Evolutionary conservation across 148 eudicot genomes (phyloP).

Genomic region (Arbutus unedo): DNA sequence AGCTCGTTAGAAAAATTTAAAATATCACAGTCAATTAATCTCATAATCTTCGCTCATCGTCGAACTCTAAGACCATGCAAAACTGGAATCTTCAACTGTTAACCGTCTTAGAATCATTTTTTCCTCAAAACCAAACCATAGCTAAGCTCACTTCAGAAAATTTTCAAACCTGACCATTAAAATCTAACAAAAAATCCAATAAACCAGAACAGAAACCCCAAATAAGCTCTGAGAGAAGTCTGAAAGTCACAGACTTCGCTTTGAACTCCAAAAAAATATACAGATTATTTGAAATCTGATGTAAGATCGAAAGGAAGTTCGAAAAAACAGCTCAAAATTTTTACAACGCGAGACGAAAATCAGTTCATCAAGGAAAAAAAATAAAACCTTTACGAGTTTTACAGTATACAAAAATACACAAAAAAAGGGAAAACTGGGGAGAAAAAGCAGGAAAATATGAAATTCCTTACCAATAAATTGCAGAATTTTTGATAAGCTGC

Average conservation of each 20-base stretch:
- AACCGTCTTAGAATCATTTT: not conserved
- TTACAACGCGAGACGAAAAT: not conserved
- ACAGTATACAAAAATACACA: constrained; percentile 9
- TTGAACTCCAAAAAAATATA: not conserved
- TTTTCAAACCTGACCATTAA: not conserved
- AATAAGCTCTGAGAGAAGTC: not conserved
- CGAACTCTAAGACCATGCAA: too few relatives aligned
- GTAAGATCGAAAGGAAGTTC: constrained; percentile 8
- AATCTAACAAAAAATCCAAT: not conserved
- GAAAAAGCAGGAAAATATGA: not conserved
- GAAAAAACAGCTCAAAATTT: constrained; percentile 10
- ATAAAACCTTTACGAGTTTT: constrained; percentile 1
- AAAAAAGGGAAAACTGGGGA: not conserved
- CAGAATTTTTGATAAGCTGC: constrained; percentile 12
- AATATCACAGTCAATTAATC: not conserved
- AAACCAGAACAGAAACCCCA: not conserved
- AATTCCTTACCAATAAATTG: constrained; percentile 24
- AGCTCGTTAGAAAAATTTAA: not conserved
- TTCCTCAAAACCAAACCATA: not conserved
- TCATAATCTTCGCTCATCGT: too few relatives aligned
- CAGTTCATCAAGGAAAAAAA: not conserved
- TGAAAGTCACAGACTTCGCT: not conserved
- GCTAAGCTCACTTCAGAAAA: not conserved
- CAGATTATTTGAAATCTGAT: not conserved
- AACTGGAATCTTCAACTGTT: not conserved